A percentile compares a stretch with the other conserved stretches of the same genome.
Evolutionary conservation across 331 rosid species (phyloP).

Genomic region (Quercus lobata): DNA sequence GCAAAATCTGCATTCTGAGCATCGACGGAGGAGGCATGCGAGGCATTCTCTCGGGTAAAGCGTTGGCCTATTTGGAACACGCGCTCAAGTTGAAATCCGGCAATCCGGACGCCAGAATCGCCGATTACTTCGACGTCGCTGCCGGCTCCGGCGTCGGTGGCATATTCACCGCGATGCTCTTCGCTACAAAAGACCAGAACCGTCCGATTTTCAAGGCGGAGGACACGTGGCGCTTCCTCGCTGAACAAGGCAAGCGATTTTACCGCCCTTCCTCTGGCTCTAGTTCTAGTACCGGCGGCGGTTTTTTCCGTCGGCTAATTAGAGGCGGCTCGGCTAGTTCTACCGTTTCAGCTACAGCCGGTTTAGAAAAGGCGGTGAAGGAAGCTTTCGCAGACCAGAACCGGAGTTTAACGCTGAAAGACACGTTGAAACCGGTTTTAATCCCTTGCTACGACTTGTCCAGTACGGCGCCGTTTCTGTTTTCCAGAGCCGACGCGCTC

Average conservation of each 20-base stretch:
- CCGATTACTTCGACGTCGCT: slow-evolving; percentile 91
- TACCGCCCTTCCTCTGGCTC: slow-evolving; percentile 30
- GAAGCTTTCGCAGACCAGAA: slow-evolving; percentile 63
- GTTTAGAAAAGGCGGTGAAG: slow-evolving; percentile 68
- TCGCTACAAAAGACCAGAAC: slow-evolving; percentile 58
- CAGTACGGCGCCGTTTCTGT: slow-evolving; percentile 92
- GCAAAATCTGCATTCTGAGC: slow-evolving; percentile 88
- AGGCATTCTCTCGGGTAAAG: slow-evolving; percentile 88
- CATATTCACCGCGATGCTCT: slow-evolving; percentile 87
- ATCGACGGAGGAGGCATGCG: slow-evolving; percentile 96
- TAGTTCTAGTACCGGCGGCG: slow-evolving; percentile 3
- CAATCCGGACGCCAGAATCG: slow-evolving; percentile 77
- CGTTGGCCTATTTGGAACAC: slow-evolving; percentile 73
- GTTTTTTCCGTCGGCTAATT: slow-evolving; percentile 47
- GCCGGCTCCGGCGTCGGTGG: slow-evolving; percentile 93
- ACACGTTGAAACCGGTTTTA: slow-evolving; percentile 87
- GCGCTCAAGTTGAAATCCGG: slow-evolving; percentile 86
- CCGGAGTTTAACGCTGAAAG: slow-evolving; percentile 57
- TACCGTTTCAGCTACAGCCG: slow-evolving; percentile 34
- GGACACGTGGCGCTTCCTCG: slow-evolving; percentile 73
- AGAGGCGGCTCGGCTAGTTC: slow-evolving; percentile 32
- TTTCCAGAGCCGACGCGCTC: slow-evolving; percentile 95
- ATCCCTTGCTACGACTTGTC: slow-evolving; percentile 91
- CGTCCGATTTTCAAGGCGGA: slow-evolving; percentile 74
- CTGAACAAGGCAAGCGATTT: slow-evolving; percentile 63